Evolutionary conservation across 805 yeast species (phyloP).

Genomic region (Starmerella stigmatis): DNA sequence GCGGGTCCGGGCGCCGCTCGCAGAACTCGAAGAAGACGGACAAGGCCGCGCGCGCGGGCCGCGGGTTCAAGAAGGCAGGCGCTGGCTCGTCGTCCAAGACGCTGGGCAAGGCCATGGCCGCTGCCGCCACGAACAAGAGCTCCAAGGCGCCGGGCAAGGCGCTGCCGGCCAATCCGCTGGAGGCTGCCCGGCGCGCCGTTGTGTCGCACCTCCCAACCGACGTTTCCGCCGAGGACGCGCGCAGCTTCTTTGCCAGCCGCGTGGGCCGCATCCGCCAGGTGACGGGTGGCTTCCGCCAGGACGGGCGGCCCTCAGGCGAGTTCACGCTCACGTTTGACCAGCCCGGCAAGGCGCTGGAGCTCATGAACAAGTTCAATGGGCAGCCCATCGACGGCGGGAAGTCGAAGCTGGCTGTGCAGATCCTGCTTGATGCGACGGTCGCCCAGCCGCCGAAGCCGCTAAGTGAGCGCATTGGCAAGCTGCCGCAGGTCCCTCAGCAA

Average conservation of each 20-base stretch:
- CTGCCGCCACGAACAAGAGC: constrained; percentile 20
- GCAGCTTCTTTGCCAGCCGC: constrained; percentile 79
- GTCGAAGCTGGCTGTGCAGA: constrained; percentile 61
- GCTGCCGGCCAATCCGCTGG: constrained; percentile 31
- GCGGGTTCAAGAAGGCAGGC: constrained; percentile 25
- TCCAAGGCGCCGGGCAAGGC: constrained; percentile 29
- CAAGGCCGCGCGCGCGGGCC: constrained; percentile 24
- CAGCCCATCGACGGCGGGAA: constrained; percentile 89
- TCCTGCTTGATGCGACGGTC: constrained; percentile 63
- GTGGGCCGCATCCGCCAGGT: constrained; percentile 75
- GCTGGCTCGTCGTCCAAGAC: constrained; percentile 15
- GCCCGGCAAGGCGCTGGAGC: constrained; percentile 59
- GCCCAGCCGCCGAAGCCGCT: constrained; percentile 15
- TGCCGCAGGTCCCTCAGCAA: background rate
- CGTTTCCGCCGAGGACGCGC: constrained; percentile 25
- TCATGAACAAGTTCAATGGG: constrained; percentile 77
- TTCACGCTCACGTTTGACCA: constrained; percentile 74
- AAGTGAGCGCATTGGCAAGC: constrained; percentile 20
- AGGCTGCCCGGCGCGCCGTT: constrained; percentile 58
- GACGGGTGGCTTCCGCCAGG: constrained; percentile 67
- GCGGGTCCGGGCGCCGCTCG: constrained; percentile 13
- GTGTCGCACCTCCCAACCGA: constrained; percentile 53
- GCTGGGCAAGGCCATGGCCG: constrained; percentile 13
- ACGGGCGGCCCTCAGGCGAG: constrained; percentile 83
- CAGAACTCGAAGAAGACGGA: background rate